A percentile compares a stretch with the other conserved stretches of the same genome.
phyloP scores from a whole-genome alignment of 2,329 filamentous ascomycete genomes.

The Pezicula neosporulosa region DNA sequence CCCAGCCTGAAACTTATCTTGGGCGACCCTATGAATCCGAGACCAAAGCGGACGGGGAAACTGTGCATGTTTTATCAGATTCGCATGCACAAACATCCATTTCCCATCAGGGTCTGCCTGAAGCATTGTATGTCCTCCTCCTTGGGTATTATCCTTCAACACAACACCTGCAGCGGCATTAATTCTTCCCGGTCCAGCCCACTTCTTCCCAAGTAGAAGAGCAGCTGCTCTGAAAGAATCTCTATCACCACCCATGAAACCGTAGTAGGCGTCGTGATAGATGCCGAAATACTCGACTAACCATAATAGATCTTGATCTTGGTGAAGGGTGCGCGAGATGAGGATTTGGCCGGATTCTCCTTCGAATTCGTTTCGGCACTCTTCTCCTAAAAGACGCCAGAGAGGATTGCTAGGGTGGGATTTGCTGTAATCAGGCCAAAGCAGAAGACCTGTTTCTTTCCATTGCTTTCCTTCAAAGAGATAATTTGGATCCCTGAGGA shows the following conservation, averaged over 20 bases:
- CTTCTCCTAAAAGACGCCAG: constrained; percentile 13
- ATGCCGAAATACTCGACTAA: constrained; percentile 16
- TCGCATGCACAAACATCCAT: constrained; percentile 19
- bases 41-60: constrained; percentile 12
- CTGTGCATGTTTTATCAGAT: constrained; percentile 14
- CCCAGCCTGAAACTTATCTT: constrained; percentile 9
- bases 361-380: constrained; percentile 15
- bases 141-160: background rate
- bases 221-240: constrained; percentile 16
- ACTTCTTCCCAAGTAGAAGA: constrained; percentile 9
- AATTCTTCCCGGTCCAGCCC: constrained; percentile 11
- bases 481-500: constrained; percentile 11
- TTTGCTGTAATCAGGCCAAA: constrained; percentile 17
- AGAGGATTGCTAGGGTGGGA: constrained; percentile 15
- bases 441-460: constrained; percentile 13
- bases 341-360: constrained; percentile 15
- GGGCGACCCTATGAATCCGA: constrained; percentile 9
- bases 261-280: constrained; percentile 13
- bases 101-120: constrained; percentile 13
- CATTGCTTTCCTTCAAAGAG: constrained; percentile 13
- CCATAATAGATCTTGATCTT: constrained; percentile 16
- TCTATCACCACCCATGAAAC: constrained; percentile 16
- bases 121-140: constrained; percentile 17
- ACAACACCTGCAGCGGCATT: constrained; percentile 7
- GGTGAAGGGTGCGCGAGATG: constrained; percentile 11